A percentile compares a stretch with the other conserved stretches of the same genome.
Evolutionary conservation across 129 eudicot species (phyloP).

Genomic region (Artemisia argyi): DNA sequence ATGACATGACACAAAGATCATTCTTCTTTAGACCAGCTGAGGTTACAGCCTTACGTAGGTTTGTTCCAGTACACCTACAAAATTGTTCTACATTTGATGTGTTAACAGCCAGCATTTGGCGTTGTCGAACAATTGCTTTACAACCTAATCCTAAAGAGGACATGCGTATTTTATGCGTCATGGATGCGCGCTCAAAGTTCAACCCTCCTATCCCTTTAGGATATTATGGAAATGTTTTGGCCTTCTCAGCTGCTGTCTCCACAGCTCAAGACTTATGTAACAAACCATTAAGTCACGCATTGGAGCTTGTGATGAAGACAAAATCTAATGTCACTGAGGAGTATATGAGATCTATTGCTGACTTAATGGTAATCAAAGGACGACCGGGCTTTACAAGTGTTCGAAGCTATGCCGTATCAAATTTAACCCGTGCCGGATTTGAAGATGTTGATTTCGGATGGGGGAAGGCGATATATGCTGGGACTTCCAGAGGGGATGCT

Average conservation of each 20-base stretch:
- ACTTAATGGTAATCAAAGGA: background rate
- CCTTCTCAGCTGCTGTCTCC: background rate
- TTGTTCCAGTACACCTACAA: background rate
- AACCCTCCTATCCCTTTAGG: background rate
- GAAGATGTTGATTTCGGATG: slow-evolving; percentile 42
- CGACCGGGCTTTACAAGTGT: slow-evolving; percentile 2
- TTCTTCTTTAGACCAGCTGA: background rate
- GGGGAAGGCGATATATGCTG: slow-evolving; percentile 39
- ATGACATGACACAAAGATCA: background rate
- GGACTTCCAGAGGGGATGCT: slow-evolving; percentile 20
- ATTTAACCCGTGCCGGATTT: slow-evolving; percentile 27
- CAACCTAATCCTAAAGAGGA: background rate
- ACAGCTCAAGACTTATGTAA: background rate
- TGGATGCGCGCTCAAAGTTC: background rate
- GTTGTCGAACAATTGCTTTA: background rate
- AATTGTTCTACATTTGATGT: background rate
- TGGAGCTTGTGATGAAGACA: background rate
- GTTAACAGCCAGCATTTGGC: background rate
- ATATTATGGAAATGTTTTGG: background rate
- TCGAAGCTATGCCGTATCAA: slow-evolving; percentile 23
- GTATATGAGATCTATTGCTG: background rate
- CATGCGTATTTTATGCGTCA: background rate
- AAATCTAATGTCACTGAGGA: background rate
- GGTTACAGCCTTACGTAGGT: background rate
- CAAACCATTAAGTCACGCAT: background rate